These are phyloP conservation scores for Sonneratia alba DNA, from an alignment of 345 rosid species.

Conservation along the genomic window DNA sequence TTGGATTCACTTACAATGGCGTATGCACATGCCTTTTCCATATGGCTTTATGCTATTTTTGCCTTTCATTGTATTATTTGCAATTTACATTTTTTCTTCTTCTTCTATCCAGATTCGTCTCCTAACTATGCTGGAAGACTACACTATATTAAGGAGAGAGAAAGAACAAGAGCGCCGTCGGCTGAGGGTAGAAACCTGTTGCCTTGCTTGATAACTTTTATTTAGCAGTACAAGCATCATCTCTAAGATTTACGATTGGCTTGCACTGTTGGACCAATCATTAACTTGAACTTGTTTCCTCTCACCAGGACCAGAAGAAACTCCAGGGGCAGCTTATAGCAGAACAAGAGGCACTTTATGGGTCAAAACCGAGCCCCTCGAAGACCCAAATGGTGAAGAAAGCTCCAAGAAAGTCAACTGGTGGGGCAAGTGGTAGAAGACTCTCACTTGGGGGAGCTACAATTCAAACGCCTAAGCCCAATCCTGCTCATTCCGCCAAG, in stretches of 20 bases:
- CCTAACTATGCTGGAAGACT: conserved; percentile 88
- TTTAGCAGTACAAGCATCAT: background rate
- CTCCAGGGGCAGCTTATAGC: conserved; percentile 89
- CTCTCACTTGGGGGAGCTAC: conserved; percentile 66
- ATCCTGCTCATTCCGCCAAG: conserved; percentile 14
- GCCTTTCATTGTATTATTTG: background rate
- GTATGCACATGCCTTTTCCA: conserved; percentile 30
- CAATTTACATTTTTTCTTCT: conserved; percentile 1
- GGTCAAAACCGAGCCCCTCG: conserved; percentile 96
- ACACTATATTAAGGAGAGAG: conserved; percentile 64
- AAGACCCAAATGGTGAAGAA: conserved; percentile 69
- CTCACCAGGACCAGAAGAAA: conserved; percentile 87
- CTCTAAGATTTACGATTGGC: background rate
- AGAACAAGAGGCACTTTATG: conserved; percentile 88
- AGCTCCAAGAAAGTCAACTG: conserved; percentile 61
- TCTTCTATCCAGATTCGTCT: conserved; percentile 48
- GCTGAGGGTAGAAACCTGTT: conserved; percentile 43
- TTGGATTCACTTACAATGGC: conserved; percentile 79
- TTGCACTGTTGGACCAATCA: background rate
- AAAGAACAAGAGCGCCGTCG: conserved; percentile 93
- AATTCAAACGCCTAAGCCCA: conserved; percentile 65
- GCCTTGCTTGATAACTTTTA: too few relatives aligned
- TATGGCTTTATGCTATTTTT: background rate
- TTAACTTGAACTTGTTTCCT: background rate
- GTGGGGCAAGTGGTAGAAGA: conserved; percentile 58